Base-by-base conservation (phyloP, 2,329 filamentous ascomycete species). In the Neonectria faginata region DNA sequence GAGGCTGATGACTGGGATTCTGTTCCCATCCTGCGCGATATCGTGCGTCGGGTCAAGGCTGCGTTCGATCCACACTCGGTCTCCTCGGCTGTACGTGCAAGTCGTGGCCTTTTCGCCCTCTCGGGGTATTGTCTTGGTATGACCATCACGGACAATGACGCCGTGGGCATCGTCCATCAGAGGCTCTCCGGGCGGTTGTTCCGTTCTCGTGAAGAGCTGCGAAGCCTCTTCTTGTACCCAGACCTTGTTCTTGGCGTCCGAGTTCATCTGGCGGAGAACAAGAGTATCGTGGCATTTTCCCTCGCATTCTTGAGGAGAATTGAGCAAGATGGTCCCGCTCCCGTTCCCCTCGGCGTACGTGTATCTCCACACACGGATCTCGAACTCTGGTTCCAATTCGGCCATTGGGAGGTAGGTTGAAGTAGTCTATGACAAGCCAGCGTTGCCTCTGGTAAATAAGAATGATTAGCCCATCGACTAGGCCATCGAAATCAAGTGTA, bases 161-260 rank as follows among this genome's bases (percentile, higher is more conserved):
- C 67, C 68, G 39, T 70, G 68, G 8, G 68, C 67, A 14, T 70
- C 64, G 16, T 67, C 64, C 56, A 67, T 54, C 3, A 65, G 29
- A 29, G 55, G 41, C n/a, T 58, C 27, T 14, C 39, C 54, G 1
- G 56, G 29, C 3, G 39, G 36, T n/a, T 53, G 52, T 8, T 20
- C 12, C 5, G 45, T 56, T 42, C 62, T 64, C 16, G 45, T 53
- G 27, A 65, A 68, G 33, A 64, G 45, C 11, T 29, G 42, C n/a
- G 44, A 55, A 2, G 61, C 53, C 6, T 67, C n/a, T 3, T 57
- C 57, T 36, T 65, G 58, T 5, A 65, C 39, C 66, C 63, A 70
- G 16, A 63, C 67, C 31, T 63, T 68, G 51, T 68, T 68, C 45
- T 59, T 55, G 25, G 63, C 61, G 8, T 64, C 62, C 16, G 59